phyloP scores from a whole-genome alignment of 2,329 filamentous ascomycete species.

The Zelopaecilomyces penicillatus region DNA sequence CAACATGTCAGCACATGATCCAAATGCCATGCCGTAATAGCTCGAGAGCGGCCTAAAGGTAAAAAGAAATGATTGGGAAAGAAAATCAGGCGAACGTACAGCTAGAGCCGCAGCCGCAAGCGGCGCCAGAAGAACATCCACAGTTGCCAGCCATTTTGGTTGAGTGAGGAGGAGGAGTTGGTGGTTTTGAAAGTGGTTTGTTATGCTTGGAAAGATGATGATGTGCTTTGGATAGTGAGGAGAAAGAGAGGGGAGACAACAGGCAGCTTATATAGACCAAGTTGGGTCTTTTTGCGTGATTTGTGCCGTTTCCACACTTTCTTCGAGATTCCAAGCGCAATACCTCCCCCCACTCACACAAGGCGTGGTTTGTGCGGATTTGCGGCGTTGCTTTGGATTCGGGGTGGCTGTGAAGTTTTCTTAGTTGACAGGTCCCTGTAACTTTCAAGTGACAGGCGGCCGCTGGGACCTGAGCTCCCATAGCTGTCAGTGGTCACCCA shows the following conservation, averaged over 20 bases:
- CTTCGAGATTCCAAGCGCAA: too few relatives aligned
- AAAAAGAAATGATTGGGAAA: too few relatives aligned
- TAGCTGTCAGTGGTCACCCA: too few relatives aligned
- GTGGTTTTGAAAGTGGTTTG: not conserved
- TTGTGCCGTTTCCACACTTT: conserved; percentile 1
- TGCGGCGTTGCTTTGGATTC: not conserved
- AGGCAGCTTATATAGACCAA: conserved; percentile 6
- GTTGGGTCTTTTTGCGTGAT: not conserved
- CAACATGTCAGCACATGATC: conserved; percentile 8
- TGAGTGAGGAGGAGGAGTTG: conserved; percentile 6
- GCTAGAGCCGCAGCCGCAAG: conserved; percentile 29
- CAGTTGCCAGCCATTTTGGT: conserved; percentile 29
- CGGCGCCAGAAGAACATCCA: conserved; percentile 25
- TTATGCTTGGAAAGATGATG: not conserved
- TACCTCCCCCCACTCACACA: not conserved
- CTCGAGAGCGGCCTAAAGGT: not conserved
- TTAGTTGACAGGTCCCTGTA: too few relatives aligned
- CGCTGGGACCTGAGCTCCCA: too few relatives aligned
- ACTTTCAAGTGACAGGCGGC: too few relatives aligned
- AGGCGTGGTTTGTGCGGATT: conserved; percentile 10
- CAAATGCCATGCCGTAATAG: not conserved
- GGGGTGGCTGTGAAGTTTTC: too few relatives aligned
- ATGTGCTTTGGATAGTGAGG: not conserved
- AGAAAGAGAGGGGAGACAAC: not conserved
- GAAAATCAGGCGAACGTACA: conserved; percentile 18